phyloP scores from a whole-genome alignment of 2,329 filamentous ascomycete genomes.

The Claviceps arundinis region DNA sequence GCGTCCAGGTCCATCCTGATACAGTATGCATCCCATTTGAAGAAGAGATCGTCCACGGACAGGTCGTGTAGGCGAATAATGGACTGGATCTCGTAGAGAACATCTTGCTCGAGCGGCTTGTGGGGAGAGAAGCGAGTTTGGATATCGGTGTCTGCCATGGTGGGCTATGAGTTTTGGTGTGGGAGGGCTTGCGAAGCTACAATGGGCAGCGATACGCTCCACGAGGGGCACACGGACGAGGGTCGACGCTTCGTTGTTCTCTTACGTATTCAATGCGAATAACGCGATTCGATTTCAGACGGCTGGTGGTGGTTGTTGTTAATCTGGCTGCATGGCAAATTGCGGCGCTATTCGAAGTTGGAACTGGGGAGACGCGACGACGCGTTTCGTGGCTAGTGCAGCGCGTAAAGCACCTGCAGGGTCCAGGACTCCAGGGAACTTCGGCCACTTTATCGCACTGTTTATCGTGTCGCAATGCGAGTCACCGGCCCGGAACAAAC shows the following conservation, averaged over 20 bases:
- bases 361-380: not conserved
- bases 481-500: too few species aligned
- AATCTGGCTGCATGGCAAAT: too few species aligned
- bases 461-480: too few species aligned
- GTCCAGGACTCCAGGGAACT: too few species aligned
- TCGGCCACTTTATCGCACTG: too few species aligned
- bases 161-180: slow-evolving; percentile 6
- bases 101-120: slow-evolving; percentile 54
- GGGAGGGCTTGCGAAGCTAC: too few species aligned
- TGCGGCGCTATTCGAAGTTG: not conserved
- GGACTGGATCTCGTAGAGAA: slow-evolving; percentile 69
- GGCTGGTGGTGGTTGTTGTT: not conserved
- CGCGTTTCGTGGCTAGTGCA: too few species aligned
- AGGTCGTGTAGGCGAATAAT: slow-evolving; percentile 77
- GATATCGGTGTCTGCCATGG: slow-evolving; percentile 24
- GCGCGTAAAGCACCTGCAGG: too few species aligned
- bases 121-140: slow-evolving; percentile 23
- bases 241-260: too few species aligned
- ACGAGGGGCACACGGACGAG: too few species aligned
- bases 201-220: too few species aligned
- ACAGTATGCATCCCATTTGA: slow-evolving; percentile 98
- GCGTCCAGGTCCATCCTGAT: slow-evolving; percentile 84
- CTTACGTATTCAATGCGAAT: too few species aligned
- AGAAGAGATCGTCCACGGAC: slow-evolving; percentile 75
- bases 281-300: not conserved